phyloP scores from a whole-genome alignment of 1,284 basidiomycete genomes.

The Pseudozyma tsukubaensis region DNA sequence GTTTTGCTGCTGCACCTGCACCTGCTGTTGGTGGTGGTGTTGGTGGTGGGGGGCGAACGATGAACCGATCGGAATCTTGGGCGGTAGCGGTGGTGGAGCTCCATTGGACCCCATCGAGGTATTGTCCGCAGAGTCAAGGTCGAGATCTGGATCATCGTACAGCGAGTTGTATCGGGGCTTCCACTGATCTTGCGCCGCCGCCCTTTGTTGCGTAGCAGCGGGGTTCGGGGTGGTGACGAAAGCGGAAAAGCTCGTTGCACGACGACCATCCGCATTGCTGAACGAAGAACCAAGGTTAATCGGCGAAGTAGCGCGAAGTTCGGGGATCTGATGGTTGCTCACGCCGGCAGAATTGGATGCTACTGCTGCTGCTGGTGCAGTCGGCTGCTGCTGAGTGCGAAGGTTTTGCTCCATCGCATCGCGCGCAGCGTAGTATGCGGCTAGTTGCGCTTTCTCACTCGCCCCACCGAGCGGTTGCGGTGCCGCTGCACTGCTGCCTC shows the following conservation, averaged over 20 bases:
- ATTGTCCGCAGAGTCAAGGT: neutral
- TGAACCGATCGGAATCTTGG: slow-evolving; percentile 36
- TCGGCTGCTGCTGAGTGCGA: neutral
- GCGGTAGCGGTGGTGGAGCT: slow-evolving; percentile 33
- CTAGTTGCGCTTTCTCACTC: slow-evolving; percentile 47
- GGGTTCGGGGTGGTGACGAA: neutral
- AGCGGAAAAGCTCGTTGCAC: neutral
- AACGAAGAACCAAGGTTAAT: neutral
- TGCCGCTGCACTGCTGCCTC: neutral
- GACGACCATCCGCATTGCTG: neutral
- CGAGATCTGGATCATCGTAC: slow-evolving; percentile 24
- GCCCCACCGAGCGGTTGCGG: neutral
- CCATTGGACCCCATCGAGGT: neutral
- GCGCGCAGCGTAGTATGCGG: slow-evolving; percentile 46
- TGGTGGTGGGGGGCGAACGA: neutral
- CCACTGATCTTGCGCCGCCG: slow-evolving; percentile 12
- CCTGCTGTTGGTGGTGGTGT: too few relatives aligned
- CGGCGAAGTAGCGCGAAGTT: neutral
- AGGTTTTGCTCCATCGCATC: slow-evolving; percentile 38
- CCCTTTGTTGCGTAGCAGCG: neutral
- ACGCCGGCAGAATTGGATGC: too few relatives aligned
- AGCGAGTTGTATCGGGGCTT: slow-evolving; percentile 32
- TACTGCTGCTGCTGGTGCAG: neutral
- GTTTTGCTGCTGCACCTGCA: neutral
- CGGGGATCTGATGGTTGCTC: neutral